These are phyloP conservation scores for Mycocentrospora acerina DNA, from an alignment of 2,329 filamentous ascomycete genomes.

Conservation along the genomic window DNA sequence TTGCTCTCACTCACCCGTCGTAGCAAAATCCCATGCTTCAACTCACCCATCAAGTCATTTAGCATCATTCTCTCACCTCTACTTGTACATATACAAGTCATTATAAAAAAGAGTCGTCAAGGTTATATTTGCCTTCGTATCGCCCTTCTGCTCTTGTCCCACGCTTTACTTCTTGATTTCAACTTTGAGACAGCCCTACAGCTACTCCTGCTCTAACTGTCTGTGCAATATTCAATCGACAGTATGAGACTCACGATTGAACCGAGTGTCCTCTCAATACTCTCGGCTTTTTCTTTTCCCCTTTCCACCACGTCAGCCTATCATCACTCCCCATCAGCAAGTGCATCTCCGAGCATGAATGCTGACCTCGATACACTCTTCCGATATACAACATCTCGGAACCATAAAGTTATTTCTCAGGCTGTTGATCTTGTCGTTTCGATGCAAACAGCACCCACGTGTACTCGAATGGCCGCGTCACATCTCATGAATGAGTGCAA, in stretches of 20 bases:
- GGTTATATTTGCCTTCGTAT: neutral
- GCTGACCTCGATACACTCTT: constrained; percentile 22
- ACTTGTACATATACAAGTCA: neutral
- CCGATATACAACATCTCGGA: constrained; percentile 23
- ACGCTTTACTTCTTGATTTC: neutral
- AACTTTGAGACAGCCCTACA: too few relatives aligned
- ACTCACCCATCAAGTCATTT: neutral
- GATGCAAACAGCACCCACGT: constrained; percentile 40
- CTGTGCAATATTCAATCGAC: neutral
- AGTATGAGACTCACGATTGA: constrained; percentile 2
- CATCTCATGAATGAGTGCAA: constrained; percentile 58
- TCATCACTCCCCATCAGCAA: constrained; percentile 17
- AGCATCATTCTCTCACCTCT: constrained; percentile 12
- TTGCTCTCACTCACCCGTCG: constrained; percentile 16
- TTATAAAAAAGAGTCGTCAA: neutral
- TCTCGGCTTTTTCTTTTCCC: constrained; percentile 1
- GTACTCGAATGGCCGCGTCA: constrained; percentile 55
- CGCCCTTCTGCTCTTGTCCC: constrained; percentile 1
- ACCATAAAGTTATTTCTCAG: constrained; percentile 24
- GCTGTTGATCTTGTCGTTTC: constrained; percentile 26
- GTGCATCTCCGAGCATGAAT: constrained; percentile 7
- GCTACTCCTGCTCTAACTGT: too few relatives aligned
- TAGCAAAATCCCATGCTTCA: constrained; percentile 5
- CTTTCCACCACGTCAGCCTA: constrained; percentile 5
- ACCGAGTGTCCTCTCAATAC: neutral